phyloP scores from a whole-genome alignment of 257 asterid genomes.

The Thymus quinquecostatus region DNA sequence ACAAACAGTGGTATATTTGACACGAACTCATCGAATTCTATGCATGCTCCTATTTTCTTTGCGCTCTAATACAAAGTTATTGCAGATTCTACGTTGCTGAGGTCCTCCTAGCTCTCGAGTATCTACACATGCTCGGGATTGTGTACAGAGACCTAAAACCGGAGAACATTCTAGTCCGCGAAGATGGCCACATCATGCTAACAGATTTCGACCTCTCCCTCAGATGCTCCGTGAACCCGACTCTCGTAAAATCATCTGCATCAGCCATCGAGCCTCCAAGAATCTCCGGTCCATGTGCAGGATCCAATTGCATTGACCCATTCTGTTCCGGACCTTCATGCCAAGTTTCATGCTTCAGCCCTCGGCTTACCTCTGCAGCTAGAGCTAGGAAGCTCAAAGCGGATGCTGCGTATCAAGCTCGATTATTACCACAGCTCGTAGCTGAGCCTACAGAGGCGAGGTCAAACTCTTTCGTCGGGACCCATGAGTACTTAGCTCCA shows the following conservation, averaged over 20 bases:
- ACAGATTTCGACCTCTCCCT: constrained; percentile 90
- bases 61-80: constrained; percentile 16
- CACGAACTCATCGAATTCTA: constrained; percentile 1
- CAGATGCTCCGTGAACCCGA: constrained; percentile 84
- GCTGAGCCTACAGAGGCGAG: constrained; percentile 95
- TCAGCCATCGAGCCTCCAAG: constrained; percentile 62
- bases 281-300: constrained; percentile 84
- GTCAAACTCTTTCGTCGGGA: constrained; percentile 92
- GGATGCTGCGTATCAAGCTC: constrained; percentile 45
- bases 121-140: constrained; percentile 93
- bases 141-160: constrained; percentile 94
- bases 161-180: constrained; percentile 86
- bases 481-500: constrained; percentile 94
- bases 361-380: constrained; percentile 57
- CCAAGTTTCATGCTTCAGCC: constrained; percentile 86
- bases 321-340: constrained; percentile 94
- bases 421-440: constrained; percentile 77
- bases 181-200: constrained; percentile 94
- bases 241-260: constrained; percentile 61
- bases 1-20: not conserved
- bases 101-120: constrained; percentile 91
- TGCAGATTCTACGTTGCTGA: constrained; percentile 91
- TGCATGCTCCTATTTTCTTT: constrained; percentile 1
- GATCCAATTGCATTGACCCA: constrained; percentile 93
- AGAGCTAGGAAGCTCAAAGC: constrained; percentile 60